Conservation (phyloP, 768 basidiomycete species). For the Boletus vermiculosoides region DNA sequence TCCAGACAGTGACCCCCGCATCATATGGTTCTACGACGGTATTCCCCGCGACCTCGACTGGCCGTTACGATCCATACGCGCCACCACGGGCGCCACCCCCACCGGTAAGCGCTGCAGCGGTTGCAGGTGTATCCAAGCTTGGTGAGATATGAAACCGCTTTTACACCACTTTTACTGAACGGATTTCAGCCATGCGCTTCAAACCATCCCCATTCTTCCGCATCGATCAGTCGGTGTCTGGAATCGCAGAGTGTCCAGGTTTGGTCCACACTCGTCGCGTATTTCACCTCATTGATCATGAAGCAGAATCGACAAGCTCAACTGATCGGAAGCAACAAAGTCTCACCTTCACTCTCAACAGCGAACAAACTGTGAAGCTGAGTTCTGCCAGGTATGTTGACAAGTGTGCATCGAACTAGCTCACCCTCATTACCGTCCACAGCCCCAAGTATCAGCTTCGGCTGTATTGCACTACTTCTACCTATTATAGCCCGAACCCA, state of each 20-base stretch:
- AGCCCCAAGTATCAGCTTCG: constrained; percentile 79
- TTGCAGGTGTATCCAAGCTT: constrained; percentile 26
- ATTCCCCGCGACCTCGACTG: constrained; percentile 30
- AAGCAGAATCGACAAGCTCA: constrained; percentile 70
- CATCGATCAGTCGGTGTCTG: constrained; percentile 63
- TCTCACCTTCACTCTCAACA: constrained; percentile 61
- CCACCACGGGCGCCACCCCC: constrained; percentile 49
- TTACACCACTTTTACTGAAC: constrained; percentile 11
- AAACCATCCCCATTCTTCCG: constrained; percentile 78
- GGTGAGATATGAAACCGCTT: constrained; percentile 23
- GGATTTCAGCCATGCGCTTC: constrained; percentile 61
- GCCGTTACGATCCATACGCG: constrained; percentile 67
- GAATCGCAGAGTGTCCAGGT: constrained; percentile 79
- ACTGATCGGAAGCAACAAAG: constrained; percentile 70
- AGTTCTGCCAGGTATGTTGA: constrained; percentile 50
- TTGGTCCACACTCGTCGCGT: constrained; percentile 11
- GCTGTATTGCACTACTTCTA: constrained; percentile 84
- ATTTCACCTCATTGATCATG: constrained; percentile 4
- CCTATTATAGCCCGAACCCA: constrained; percentile 56
- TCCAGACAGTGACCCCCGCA: constrained; percentile 18
- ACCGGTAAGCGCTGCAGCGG: constrained; percentile 38
- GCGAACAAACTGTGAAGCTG: constrained; percentile 64
- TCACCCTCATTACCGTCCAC: constrained; percentile 11
- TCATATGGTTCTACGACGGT: constrained; percentile 24
- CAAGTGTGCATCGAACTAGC: constrained; percentile 1